Conservation (phyloP, 768 basidiomycete genomes). For the Kwoniella sp. region DNA sequence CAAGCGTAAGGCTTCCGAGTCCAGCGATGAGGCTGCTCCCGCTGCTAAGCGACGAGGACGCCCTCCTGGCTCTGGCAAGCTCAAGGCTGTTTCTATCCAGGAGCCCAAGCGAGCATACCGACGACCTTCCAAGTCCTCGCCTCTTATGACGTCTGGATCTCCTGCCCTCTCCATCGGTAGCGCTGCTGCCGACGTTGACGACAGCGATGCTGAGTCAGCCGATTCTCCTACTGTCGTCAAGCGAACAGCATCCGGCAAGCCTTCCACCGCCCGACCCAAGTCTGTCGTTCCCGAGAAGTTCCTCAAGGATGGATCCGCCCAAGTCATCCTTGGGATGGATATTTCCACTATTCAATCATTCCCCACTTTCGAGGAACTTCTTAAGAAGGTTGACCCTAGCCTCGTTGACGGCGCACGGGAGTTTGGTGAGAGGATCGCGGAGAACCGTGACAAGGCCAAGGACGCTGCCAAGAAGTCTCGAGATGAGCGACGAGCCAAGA, state of each 20-base stretch:
- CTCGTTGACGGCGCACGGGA: constrained; percentile 23
- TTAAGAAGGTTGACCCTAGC: constrained; percentile 29
- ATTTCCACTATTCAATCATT: constrained; percentile 33
- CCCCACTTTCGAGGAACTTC: constrained; percentile 40
- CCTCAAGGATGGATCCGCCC: constrained; percentile 41
- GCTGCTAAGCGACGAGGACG: constrained; percentile 31
- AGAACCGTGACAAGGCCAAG: constrained; percentile 41
- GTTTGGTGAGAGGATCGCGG: constrained; percentile 38
- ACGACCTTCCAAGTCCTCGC: constrained; percentile 15
- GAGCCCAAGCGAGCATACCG: constrained; percentile 9
- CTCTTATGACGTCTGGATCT: constrained; percentile 8
- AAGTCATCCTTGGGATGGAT: constrained; percentile 33
- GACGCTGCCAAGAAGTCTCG: constrained; percentile 43
- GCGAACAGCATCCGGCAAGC: constrained; percentile 38
- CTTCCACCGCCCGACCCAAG: constrained; percentile 39
- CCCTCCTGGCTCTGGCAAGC: constrained; percentile 24
- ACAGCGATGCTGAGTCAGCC: constrained; percentile 11
- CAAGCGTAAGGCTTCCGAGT: constrained; percentile 37
- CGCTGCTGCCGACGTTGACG: constrained; percentile 9
- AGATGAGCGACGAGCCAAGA: constrained; percentile 38
- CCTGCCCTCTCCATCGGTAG: constrained; percentile 14
- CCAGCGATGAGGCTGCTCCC: constrained; percentile 5
- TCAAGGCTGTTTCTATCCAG: constrained; percentile 24
- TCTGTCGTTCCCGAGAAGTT: constrained; percentile 47
- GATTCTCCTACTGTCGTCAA: constrained; percentile 20